Base-by-base conservation (phyloP, 129 eudicot genomes). In the Silybum marianum region DNA sequence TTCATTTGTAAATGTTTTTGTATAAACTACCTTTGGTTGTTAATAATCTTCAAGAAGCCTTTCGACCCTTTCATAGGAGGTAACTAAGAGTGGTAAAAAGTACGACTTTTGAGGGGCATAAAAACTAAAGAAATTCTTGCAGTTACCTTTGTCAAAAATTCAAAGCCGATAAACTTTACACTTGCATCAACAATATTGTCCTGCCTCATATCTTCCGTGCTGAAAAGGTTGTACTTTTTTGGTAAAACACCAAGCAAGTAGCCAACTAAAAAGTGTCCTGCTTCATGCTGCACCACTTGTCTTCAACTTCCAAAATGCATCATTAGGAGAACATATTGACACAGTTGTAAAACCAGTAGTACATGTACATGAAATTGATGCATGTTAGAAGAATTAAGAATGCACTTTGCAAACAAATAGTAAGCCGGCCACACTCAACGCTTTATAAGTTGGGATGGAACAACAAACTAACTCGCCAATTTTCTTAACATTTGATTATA, bases 211-310 rank as follows among this genome's bases (percentile, higher is more conserved):
- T 77, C 91, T 69, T 86, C 79, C 81, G 85, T 58, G 69, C 84
- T 77, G 40, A 88, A 82, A 74, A 88, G 68, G 38, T 9, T 84
- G 84, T 91, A 91, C 69, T 86, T 71, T 86, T 83, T 91, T 66
- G 97, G 93, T 40, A 91, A 78, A 72, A 86, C 87, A 75, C 97
- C 97, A 78, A 91, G 84, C 90, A 91, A 67, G 85, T 91, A 91
- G 38, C 90, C 97, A 86, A 89, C 85, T 58, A 91, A 85, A 84
- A 91, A 91, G 79, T 91, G 97, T 34, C 93, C 97, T 51, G 93
- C 97, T 86, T 91, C 97, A 39, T 91, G 97, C 82, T 87, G 91
- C 83, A 76, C 69, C 70, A 85, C 85, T 79, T 77, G 81, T 65
- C 81, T 78, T 85, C 82, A 87, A 65, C 71, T 80, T 79, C 51